These are phyloP conservation scores for Lichtheimia hyalospora DNA, from an alignment of 371 early-diverging fungal genomes.

Conservation along the genomic window DNA sequence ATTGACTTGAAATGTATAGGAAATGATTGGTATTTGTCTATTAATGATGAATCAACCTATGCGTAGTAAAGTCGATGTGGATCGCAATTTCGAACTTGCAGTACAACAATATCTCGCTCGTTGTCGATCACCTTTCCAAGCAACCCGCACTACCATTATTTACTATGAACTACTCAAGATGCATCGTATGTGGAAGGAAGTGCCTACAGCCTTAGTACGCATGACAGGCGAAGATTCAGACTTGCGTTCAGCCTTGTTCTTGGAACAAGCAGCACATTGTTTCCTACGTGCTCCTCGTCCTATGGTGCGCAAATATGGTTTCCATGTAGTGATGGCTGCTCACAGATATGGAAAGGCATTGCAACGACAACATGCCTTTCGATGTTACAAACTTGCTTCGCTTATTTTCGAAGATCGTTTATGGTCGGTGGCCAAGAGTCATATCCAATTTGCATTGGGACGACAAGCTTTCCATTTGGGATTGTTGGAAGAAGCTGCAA, in stretches of 20 bases:
- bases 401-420: slow-evolving; percentile 58
- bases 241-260: slow-evolving; percentile 73
- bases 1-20: slow-evolving; percentile 42
- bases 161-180: slow-evolving; percentile 80
- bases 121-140: slow-evolving; percentile 62
- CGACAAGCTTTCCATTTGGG: slow-evolving; percentile 71
- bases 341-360: slow-evolving; percentile 72
- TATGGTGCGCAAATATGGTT: slow-evolving; percentile 82
- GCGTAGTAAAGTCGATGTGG: slow-evolving; percentile 65
- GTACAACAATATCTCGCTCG: slow-evolving; percentile 69
- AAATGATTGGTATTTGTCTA: slow-evolving; percentile 90
- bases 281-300: slow-evolving; percentile 61
- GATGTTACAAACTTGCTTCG: slow-evolving; percentile 70
- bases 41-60: slow-evolving; percentile 65
- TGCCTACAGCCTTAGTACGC: slow-evolving; percentile 66
- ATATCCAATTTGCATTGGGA: slow-evolving; percentile 85
- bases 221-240: slow-evolving; percentile 79
- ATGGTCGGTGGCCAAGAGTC: slow-evolving; percentile 86
- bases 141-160: slow-evolving; percentile 73
- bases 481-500: slow-evolving; percentile 54
- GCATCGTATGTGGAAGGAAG: slow-evolving; percentile 67
- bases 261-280: slow-evolving; percentile 89
- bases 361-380: slow-evolving; percentile 72
- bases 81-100: slow-evolving; percentile 79
- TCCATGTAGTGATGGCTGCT: slow-evolving; percentile 86